Evolutionary conservation across 148 eudicot genomes (phyloP).

Genomic region (Cornus kousa): DNA sequence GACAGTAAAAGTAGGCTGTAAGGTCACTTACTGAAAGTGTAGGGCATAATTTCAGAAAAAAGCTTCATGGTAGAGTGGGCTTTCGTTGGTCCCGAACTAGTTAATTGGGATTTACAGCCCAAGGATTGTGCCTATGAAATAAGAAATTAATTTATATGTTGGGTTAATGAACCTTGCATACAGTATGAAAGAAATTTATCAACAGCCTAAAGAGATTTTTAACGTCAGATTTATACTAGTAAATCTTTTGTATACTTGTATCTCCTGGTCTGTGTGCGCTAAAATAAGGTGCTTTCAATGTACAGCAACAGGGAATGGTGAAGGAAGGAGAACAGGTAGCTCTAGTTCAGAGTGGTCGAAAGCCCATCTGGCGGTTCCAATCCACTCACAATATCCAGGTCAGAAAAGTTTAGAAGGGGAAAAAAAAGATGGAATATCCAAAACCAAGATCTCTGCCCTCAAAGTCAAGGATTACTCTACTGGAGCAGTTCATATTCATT

Average conservation of each 20-base stretch:
- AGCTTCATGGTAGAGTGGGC: background rate
- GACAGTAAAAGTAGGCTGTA: background rate
- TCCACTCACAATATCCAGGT: constrained; percentile 95
- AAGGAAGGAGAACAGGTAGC: constrained; percentile 88
- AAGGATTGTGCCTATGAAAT: background rate
- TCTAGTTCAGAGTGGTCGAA: constrained; percentile 90
- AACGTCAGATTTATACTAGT: background rate
- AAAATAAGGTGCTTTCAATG: background rate
- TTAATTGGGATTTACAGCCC: background rate
- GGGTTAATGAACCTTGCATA: background rate
- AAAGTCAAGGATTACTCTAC: background rate
- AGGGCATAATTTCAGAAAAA: background rate
- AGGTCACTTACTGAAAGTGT: background rate
- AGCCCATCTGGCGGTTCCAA: constrained; percentile 90
- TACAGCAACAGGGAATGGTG: constrained; percentile 92
- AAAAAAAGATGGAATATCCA: background rate
- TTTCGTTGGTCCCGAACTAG: background rate
- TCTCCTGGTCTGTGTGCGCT: background rate
- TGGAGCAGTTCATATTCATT: background rate
- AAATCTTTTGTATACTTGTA: background rate
- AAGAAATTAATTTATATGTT: background rate
- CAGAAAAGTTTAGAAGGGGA: constrained; percentile 51
- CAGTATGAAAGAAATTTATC: too few relatives aligned
- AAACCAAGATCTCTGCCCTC: background rate
- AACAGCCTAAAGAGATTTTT: background rate